A percentile compares a stretch with the other conserved stretches of the same genome.
Conservation (phyloP, 805 yeast genomes). For the Spathaspora arborariae region DNA sequence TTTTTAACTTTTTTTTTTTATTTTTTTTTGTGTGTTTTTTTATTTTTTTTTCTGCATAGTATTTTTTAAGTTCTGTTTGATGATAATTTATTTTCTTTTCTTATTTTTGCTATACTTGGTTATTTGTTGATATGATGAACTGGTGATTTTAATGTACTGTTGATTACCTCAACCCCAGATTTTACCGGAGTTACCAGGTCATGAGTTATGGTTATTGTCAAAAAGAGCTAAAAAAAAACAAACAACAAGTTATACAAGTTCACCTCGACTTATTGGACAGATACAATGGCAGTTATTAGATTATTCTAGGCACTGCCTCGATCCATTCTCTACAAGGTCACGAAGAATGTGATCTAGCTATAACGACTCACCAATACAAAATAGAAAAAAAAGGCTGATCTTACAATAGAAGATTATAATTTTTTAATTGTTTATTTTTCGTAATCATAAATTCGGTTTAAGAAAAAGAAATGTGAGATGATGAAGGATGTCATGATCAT, state of each 20-base stretch:
- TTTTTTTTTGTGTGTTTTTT: no score
- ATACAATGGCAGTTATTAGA: no score
- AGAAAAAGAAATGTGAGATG: background rate
- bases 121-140: background rate
- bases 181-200: background rate
- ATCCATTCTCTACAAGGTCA: no score
- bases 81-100: background rate
- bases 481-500: background rate
- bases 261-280: no score
- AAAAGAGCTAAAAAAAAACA: no score
- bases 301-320: no score
- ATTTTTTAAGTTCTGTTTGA: background rate
- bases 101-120: background rate
- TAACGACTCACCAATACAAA: no score
- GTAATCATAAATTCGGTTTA: background rate
- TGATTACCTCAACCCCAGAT: background rate
- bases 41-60: background rate
- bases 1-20: no score
- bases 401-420: background rate
- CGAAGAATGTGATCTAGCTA: no score
- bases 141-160: background rate
- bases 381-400: background rate
- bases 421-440: background rate
- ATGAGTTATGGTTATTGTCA: no score
- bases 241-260: no score